These are phyloP conservation scores for Digitaria exilis DNA, from an alignment of 202 grass and related monocot genomes.

Conservation along the genomic window DNA sequence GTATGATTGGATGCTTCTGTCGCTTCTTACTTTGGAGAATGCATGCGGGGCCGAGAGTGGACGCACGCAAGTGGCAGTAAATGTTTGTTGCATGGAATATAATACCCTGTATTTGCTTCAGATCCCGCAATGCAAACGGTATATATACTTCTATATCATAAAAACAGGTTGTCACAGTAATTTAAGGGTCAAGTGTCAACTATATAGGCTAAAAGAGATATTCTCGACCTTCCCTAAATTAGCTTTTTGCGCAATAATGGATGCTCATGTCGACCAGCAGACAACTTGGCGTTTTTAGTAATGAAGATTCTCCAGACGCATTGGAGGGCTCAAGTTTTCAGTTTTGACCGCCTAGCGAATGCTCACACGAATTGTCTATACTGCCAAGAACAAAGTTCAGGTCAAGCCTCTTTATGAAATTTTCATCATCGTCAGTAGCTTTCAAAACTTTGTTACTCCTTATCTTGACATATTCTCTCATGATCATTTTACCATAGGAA, in stretches of 20 bases:
- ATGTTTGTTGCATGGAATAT: constrained; percentile 11
- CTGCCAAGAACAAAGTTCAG: neutral
- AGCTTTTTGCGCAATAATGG: constrained; percentile 39
- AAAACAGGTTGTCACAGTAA: constrained; percentile 2
- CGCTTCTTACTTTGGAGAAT: neutral
- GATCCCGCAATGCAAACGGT: neutral
- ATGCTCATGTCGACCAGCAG: neutral
- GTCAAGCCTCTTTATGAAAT: neutral
- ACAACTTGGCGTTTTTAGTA: constrained; percentile 33
- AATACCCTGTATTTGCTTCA: neutral
- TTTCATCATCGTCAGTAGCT: neutral
- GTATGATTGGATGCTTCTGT: neutral
- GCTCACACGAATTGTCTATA: neutral
- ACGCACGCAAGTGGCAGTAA: constrained; percentile 1
- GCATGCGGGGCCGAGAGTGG: neutral
- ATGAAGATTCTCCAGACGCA: constrained; percentile 28
- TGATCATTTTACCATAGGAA: neutral
- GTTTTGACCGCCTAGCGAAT: neutral
- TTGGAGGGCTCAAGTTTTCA: constrained; percentile 14
- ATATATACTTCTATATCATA: neutral
- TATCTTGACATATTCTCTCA: neutral
- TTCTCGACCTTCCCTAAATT: neutral
- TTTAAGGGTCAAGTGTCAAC: constrained; percentile 5
- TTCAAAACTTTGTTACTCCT: neutral
- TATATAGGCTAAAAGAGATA: constrained; percentile 6